Percentiles rank a stretch among this genome's conserved stretches.
Evolutionary conservation across 2,329 filamentous ascomycete species (phyloP).

Genomic region (Fusarium nanum): DNA sequence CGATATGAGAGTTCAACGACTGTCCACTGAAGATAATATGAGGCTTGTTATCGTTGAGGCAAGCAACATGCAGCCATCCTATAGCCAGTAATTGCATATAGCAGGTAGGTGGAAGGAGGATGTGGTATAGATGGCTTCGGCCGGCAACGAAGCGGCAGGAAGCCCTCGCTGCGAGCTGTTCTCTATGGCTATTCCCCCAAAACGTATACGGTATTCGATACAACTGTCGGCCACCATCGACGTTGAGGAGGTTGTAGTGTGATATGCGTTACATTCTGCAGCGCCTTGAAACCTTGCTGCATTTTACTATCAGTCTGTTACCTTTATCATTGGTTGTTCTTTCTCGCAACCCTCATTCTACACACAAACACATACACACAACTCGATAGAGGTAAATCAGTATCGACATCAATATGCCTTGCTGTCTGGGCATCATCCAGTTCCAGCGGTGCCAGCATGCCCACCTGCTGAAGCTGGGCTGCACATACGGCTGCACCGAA

Average conservation of each 20-base stretch:
- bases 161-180: background rate
- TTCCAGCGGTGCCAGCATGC: constrained; percentile 45
- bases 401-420: constrained; percentile 44
- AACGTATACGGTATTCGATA: constrained; percentile 15
- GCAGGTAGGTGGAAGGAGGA: background rate
- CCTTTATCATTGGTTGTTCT: background rate
- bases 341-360: background rate
- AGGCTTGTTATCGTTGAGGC: background rate
- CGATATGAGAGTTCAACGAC: constrained; percentile 18
- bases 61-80: background rate
- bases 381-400: background rate
- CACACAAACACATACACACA: background rate
- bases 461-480: constrained; percentile 46
- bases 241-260: constrained; percentile 17
- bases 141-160: background rate
- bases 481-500: constrained; percentile 42
- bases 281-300: constrained; percentile 7
- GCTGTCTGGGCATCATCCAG: constrained; percentile 46
- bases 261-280: background rate
- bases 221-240: constrained; percentile 15
- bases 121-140: constrained; percentile 13
- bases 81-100: background rate
- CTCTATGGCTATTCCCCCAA: constrained; percentile 25
- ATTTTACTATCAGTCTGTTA: background rate
- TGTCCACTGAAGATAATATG: background rate